These are phyloP conservation scores for Eleusine coracana DNA, from an alignment of 176 grass and related monocot genomes.

Conservation along the genomic window DNA sequence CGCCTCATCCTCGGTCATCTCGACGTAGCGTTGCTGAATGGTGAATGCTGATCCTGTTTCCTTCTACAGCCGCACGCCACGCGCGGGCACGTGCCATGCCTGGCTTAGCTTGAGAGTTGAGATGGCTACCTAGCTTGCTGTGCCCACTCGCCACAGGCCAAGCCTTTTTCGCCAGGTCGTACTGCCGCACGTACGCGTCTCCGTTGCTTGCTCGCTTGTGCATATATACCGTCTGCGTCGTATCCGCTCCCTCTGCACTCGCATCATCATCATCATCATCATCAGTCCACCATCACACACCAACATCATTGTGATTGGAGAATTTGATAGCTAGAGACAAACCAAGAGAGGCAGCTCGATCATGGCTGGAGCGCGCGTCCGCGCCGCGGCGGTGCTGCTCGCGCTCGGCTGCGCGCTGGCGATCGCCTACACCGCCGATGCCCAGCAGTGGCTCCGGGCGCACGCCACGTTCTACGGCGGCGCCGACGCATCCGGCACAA, in stretches of 20 bases:
- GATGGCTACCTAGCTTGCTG: neutral
- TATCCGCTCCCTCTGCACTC: neutral
- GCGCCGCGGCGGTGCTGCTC: neutral
- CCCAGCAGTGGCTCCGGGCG: neutral
- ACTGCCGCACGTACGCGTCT: neutral
- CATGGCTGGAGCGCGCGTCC: conserved; percentile 25
- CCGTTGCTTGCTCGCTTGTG: neutral
- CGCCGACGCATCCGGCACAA: conserved; percentile 62
- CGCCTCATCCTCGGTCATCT: neutral
- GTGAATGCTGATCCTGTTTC: neutral
- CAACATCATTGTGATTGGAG: neutral
- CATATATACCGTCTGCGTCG: neutral
- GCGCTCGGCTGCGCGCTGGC: neutral
- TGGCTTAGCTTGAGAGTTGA: neutral
- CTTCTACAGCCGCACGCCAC: neutral
- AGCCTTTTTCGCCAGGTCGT: neutral
- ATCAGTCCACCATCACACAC: neutral
- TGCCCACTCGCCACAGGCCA: conserved; percentile 3
- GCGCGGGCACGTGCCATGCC: conserved; percentile 29
- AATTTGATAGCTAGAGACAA: no score
- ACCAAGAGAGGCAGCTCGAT: neutral
- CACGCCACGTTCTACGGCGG: conserved; percentile 69
- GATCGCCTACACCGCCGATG: neutral
- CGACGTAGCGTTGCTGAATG: no score
- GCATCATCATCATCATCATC: neutral